A percentile compares a stretch with the other conserved stretches of the same genome.
Conservation (phyloP, 78 protist genomes). For the Chrysochromulina tobinii region DNA sequence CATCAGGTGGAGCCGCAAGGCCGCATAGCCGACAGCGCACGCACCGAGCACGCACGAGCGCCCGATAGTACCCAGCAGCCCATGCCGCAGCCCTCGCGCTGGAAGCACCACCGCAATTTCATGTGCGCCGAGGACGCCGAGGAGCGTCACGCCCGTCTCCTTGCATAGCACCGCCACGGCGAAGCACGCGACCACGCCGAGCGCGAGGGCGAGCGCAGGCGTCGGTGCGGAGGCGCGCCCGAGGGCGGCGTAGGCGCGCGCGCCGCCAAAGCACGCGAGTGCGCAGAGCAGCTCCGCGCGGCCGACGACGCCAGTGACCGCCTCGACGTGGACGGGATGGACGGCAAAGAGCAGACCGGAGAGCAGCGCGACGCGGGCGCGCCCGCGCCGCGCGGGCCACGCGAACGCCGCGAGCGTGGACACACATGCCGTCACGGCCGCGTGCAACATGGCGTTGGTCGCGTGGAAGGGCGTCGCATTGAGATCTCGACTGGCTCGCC, state of each 20-base stretch:
- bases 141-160: slow-evolving; percentile 16
- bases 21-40: too few relatives aligned
- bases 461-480: not conserved
- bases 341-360: slow-evolving; percentile 41
- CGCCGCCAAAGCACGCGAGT: not conserved
- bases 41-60: not conserved
- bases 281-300: slow-evolving; percentile 58
- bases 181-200: not conserved
- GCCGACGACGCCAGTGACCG: slow-evolving; percentile 60
- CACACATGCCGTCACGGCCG: not conserved
- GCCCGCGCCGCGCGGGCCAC: not conserved
- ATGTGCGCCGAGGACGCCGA: not conserved
- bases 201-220: too few relatives aligned
- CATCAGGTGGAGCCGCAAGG: not conserved
- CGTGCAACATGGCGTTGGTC: slow-evolving; percentile 38
- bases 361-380: not conserved
- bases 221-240: too few relatives aligned
- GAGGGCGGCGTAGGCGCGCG: not conserved
- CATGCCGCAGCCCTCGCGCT: not conserved
- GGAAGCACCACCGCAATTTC: not conserved
- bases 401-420: too few relatives aligned
- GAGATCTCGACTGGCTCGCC: too few relatives aligned
- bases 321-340: slow-evolving; percentile 73
- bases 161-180: slow-evolving; percentile 20
- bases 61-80: not conserved